These are phyloP conservation scores for Pyrenochaeta sp. DNA, from an alignment of 2,329 filamentous ascomycete genomes.

Conservation along the genomic window DNA sequence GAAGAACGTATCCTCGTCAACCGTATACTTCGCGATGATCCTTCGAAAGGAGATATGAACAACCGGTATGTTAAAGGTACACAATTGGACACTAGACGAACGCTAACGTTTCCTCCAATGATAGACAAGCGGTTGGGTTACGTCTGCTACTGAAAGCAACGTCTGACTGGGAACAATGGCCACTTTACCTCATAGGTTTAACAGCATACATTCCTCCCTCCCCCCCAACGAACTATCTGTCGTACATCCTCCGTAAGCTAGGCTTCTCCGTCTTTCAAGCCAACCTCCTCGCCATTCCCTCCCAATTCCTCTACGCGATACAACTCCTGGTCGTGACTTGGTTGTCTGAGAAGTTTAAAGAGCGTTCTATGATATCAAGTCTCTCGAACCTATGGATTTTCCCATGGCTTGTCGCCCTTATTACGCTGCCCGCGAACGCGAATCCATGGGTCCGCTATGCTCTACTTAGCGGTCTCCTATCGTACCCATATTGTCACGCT, in stretches of 20 bases:
- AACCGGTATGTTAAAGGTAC: conserved; percentile 18
- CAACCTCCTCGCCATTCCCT: conserved; percentile 69
- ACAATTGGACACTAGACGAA: neutral
- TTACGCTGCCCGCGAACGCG: conserved; percentile 54
- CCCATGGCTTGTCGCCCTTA: conserved; percentile 65
- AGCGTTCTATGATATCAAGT: conserved; percentile 57
- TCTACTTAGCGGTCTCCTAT: conserved; percentile 59
- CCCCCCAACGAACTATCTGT: conserved; percentile 52
- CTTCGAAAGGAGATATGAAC: conserved; percentile 64
- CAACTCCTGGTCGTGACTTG: conserved; percentile 57
- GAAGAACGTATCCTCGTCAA: conserved; percentile 71
- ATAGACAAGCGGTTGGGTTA: conserved; percentile 30
- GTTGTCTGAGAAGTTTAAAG: conserved; percentile 57
- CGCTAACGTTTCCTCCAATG: neutral
- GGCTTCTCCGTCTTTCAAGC: conserved; percentile 70
- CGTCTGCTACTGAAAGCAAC: conserved; percentile 31
- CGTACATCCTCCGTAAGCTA: conserved; percentile 65
- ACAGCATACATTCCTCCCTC: conserved; percentile 52
- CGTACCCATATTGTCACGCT: conserved; percentile 63
- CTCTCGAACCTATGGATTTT: conserved; percentile 67
- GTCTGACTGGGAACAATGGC: conserved; percentile 43
- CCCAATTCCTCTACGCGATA: conserved; percentile 47
- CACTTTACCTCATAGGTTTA: conserved; percentile 48
- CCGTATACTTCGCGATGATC: conserved; percentile 66
- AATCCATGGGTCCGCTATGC: conserved; percentile 63